Base-by-base conservation (phyloP, 2,329 filamentous ascomycete genomes). In the Beauveria australis region DNA sequence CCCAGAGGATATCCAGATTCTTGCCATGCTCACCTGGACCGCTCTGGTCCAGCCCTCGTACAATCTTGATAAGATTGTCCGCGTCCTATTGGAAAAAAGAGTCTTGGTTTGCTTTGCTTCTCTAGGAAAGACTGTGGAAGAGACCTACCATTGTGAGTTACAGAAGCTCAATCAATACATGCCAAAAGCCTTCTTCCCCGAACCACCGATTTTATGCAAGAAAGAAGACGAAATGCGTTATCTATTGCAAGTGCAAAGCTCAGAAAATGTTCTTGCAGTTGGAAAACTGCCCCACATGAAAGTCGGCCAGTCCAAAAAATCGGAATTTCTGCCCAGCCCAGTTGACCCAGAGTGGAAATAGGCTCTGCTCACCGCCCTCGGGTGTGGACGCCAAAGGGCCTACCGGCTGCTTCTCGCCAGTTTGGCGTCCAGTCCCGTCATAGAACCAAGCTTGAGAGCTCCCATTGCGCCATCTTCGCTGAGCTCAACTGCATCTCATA, bases 1-100 rank as follows among this genome's bases (percentile, higher is more conserved):
- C 72, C 81, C 81, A 84, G 16, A 85, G 65, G 22, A 71, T 71
- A 58, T 76, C 71, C 44, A 85, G 74, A 37, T 79, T 81, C 61
- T 80, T 74, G 60, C 77, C 65, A 73, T 74, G 63, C 67, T 70
- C 60, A 71, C 76, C 76, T 18, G 76, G 72, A 43, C 74, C 76
- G 62, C 73, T 77, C 62, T 84, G 79, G 63, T 85, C 82, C 53
- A 85, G 78, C n/a, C 78, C 74, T 70, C 81, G 76, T 33, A 81
- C 79, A 60, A 76, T 76, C 69, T 77, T 79, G 67, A 84, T 76
- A 64, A 85, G 77, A 67, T 76, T 67, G 61, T 66, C 65, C 62
- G 69, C 68, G 59, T 68, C 66, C 72, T 75, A 18, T 61, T 24
- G 44, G 4, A 37, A 22, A 22, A 47, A 41, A 53, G 18, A n/a